Evolutionary conservation across 768 basidiomycete genomes (phyloP).

Genomic region (Coprinellus aureogranulatus): DNA sequence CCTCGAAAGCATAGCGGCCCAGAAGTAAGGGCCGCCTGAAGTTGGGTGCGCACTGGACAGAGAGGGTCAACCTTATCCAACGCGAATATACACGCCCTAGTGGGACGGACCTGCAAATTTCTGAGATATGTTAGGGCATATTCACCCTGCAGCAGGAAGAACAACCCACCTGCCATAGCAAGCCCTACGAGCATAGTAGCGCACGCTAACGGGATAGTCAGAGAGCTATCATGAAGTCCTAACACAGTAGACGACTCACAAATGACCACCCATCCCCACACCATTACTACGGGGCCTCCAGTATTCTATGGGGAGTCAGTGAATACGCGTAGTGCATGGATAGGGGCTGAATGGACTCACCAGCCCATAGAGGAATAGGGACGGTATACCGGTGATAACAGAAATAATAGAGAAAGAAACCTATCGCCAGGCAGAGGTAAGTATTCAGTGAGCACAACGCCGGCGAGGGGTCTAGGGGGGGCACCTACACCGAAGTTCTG

Average conservation of each 20-base stretch:
- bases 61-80: background rate
- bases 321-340: too few relatives aligned
- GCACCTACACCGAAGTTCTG: constrained; percentile 63
- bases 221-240: background rate
- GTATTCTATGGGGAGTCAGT: constrained; percentile 63
- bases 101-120: constrained; percentile 44
- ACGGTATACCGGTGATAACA: constrained; percentile 69
- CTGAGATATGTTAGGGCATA: too few relatives aligned
- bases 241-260: constrained; percentile 34
- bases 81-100: background rate
- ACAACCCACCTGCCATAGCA: constrained; percentile 70
- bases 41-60: constrained; percentile 60
- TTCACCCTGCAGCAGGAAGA: too few relatives aligned
- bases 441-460: constrained; percentile 8
- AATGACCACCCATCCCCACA: constrained; percentile 70
- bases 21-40: constrained; percentile 74
- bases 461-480: background rate
- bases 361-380: constrained; percentile 66
- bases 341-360: too few relatives aligned
- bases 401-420: constrained; percentile 76
- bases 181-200: constrained; percentile 73
- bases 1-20: constrained; percentile 73
- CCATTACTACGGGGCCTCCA: constrained; percentile 76
- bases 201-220: constrained; percentile 37
- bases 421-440: too few relatives aligned